Evolutionary conservation across 202 grass and related monocot species (phyloP).

Genomic region (Miscanthus sacchariflorus): DNA sequence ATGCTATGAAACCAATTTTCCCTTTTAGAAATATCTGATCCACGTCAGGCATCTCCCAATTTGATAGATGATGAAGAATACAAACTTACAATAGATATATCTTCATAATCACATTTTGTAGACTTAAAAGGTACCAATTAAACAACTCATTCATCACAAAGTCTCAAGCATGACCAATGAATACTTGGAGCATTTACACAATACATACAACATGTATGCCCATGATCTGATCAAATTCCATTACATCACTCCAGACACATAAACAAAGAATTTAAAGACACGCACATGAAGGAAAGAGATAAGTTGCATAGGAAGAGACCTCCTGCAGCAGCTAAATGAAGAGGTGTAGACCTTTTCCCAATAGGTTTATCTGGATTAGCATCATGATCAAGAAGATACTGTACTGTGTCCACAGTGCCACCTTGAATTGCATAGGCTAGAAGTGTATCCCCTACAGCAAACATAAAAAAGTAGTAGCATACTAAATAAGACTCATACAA

Average conservation of each 20-base stretch:
- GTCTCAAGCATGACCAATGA: neutral
- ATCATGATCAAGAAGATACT: slow-evolving; percentile 41
- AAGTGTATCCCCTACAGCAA: slow-evolving; percentile 21
- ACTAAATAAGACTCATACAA: neutral
- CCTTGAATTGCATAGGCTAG: neutral
- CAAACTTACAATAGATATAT: neutral
- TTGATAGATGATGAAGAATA: neutral
- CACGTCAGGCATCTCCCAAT: neutral
- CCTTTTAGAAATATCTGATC: neutral
- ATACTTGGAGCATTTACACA: neutral
- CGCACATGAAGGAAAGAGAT: neutral
- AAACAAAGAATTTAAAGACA: neutral
- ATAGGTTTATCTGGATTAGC: slow-evolving; percentile 8
- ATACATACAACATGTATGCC: neutral
- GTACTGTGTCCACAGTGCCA: neutral
- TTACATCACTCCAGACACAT: slow-evolving; percentile 8
- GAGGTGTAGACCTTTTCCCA: neutral
- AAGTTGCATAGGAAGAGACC: neutral
- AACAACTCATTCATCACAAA: neutral
- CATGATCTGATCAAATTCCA: slow-evolving; percentile 11
- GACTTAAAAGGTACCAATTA: neutral
- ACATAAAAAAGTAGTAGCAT: neutral
- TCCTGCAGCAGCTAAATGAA: slow-evolving; percentile 19
- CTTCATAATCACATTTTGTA: neutral
- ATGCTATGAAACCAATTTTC: no score